Base-by-base conservation (phyloP, 2,329 filamentous ascomycete species). In the Trichophyton rubrum region DNA sequence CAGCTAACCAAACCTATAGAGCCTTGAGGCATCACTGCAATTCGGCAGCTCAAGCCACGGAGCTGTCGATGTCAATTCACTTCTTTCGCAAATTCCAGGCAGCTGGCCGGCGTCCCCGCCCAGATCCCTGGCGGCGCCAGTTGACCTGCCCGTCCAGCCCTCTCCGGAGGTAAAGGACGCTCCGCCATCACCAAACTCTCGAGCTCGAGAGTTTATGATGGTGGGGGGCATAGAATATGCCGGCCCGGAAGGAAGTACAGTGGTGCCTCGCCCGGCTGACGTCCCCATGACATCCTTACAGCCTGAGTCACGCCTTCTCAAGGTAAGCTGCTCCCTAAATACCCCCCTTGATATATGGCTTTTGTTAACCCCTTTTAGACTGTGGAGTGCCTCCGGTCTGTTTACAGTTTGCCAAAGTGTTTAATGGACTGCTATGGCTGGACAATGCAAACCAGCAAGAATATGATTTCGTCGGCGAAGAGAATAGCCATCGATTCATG, bases 61-160 rank as follows among this genome's bases (percentile, higher is more conserved):
- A 24, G 51, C 51, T 35, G 17, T 35, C 30, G 51, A 55, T 35
- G 15, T 15, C 4, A 55, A 15, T 8, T 35, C 33, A 8, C 30
- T 33, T 55, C 51, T 55, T 55, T 30, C 51, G 15, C 51, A 33
- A 35, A 33, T 55, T 4, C 51, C 51, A 55, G 51, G 51, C 6
- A 55, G 51, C 51, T 55, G 51, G 51, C 51, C 51, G 38, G 22
- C 6, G 51, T 55, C 51, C 51, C 51, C 51, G 30, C 51, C 51
- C 15, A n/a, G 51, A 9, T 11, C 51, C 6, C 1, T 30, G 15
- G 51, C 24, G 27, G 30, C 27, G 51, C 51, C 51, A 33, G 51
- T 30, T 33, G 27, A 35, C 27, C 30, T 38, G 51, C 6, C 51
- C 30, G 24, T 35, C 15, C 24, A 35, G 24, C 51, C 27, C 27